Base-by-base conservation (phyloP, 1,139 yeast species). In the Yamadazyma buinensis region DNA sequence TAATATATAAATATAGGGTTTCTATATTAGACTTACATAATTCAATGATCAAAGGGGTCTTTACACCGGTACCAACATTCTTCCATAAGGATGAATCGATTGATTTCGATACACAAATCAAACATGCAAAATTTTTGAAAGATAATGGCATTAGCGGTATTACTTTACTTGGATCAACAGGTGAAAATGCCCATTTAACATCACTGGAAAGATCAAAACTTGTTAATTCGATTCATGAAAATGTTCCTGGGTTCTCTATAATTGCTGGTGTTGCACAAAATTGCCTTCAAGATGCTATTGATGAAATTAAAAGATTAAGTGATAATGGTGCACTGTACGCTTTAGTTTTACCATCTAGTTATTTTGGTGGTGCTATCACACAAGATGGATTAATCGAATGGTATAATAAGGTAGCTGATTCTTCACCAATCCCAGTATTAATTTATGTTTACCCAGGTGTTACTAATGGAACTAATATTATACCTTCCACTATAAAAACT, bases 371-470 rank as follows among this genome's bases (percentile, higher is more conserved):
- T 2, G 43, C 57, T 15, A 51, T 59, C 34, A 51, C 66, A 21
- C 75, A 68, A 48, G 54, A 58, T 32, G 76, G 73, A 4, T 54
- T 72, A 36, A 54, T 59, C 24, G 66, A 61, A 37, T 72, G 70
- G 65, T 69, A 59, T 51, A 51, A 54, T 14, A 58, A 53, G 20
- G 68, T 73, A 22, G 77, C 77, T 18, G 72, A 69, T 40, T 51
- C 54, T 24, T 51, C 72, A 8, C 58, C 58, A 1, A 47, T 73
- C 34, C 78, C 78, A 24, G 55, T 73, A 26, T 47, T 73, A 46
- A 59, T 73, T 38, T 73, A 73, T 59, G 61, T 70, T 42, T 73
- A 61, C 52, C 79, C 78, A 13, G 77, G 77, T 8, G 75, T 68
- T 23, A 54, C 62, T 30, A 67, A 66, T 40, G 59, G 59, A 19